Percentiles rank a stretch among this genome's conserved stretches.
Evolutionary conservation across 805 yeast genomes (phyloP).

Genomic region (Jamesozyma hellenica): DNA sequence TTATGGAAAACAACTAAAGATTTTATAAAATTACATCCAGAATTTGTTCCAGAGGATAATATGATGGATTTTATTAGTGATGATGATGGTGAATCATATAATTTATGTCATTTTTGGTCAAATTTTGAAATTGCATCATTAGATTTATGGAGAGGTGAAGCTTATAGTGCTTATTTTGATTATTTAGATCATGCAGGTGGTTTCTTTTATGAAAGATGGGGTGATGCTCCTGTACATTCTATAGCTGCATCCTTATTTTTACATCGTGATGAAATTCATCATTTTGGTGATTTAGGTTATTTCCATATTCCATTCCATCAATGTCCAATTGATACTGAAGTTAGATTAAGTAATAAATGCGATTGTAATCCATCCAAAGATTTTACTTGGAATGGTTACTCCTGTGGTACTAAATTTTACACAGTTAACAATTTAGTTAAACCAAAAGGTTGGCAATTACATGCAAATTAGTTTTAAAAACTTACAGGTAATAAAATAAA

Average conservation of each 20-base stretch:
- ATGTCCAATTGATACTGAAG: slow-evolving; percentile 60
- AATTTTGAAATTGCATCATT: slow-evolving; percentile 76
- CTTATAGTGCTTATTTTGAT: slow-evolving; percentile 62
- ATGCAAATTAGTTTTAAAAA: not conserved
- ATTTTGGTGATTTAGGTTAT: slow-evolving; percentile 80
- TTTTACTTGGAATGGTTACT: slow-evolving; percentile 66
- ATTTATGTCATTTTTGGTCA: slow-evolving; percentile 86
- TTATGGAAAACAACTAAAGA: slow-evolving; percentile 63
- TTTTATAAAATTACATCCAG: slow-evolving; percentile 51
- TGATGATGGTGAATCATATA: slow-evolving; percentile 62
- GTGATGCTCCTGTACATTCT: slow-evolving; percentile 89
- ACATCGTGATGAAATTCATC: slow-evolving; percentile 60
- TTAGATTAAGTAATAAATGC: slow-evolving; percentile 57
- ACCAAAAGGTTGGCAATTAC: slow-evolving; percentile 58
- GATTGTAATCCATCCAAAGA: slow-evolving; percentile 60
- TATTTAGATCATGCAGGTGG: slow-evolving; percentile 74
- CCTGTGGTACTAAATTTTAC: slow-evolving; percentile 59
- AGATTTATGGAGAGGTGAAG: slow-evolving; percentile 64
- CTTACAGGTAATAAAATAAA: not conserved
- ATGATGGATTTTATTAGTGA: slow-evolving; percentile 61
- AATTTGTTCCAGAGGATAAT: slow-evolving; percentile 49
- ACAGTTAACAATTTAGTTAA: slow-evolving; percentile 44
- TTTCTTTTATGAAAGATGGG: slow-evolving; percentile 91
- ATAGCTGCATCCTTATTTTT: slow-evolving; percentile 75
- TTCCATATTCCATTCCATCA: slow-evolving; percentile 72